phyloP scores from a whole-genome alignment of 2,329 filamentous ascomycete species.

The Bipolaris zeicola region DNA sequence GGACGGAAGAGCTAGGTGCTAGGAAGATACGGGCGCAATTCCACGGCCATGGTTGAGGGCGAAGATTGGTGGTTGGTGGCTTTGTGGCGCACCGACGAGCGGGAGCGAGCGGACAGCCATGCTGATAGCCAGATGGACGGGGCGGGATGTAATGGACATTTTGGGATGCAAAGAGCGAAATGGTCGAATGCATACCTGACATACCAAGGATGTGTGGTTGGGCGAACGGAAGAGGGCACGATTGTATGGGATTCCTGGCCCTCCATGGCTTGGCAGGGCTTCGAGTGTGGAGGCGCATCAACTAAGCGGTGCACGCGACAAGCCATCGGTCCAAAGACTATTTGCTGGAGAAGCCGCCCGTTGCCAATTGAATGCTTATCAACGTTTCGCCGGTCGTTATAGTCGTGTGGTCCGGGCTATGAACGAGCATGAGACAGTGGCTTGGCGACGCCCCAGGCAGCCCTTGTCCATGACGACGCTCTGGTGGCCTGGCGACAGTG shows the following conservation, averaged over 20 bases:
- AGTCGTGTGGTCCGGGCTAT: background rate
- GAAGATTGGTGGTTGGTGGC: background rate
- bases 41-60: background rate
- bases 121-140: background rate
- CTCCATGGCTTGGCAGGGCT: background rate
- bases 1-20: background rate
- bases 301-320: background rate
- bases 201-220: background rate
- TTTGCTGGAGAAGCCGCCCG: background rate
- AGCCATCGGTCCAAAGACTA: background rate
- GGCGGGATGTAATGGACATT: constrained; percentile 13
- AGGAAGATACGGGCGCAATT: background rate
- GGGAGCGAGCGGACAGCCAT: background rate
- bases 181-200: no score
- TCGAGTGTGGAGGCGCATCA: background rate
- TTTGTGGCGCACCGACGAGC: constrained; percentile 1
- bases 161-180: constrained; percentile 17
- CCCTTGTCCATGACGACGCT: background rate
- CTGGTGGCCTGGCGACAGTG: background rate
- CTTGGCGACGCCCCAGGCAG: background rate
- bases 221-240: no score
- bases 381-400: background rate
- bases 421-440: background rate
- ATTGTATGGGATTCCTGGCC: background rate
- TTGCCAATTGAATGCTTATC: background rate